These are phyloP conservation scores for Blastocladiella britannica DNA, from an alignment of 192 early-diverging fungal species.

Conservation along the genomic window DNA sequence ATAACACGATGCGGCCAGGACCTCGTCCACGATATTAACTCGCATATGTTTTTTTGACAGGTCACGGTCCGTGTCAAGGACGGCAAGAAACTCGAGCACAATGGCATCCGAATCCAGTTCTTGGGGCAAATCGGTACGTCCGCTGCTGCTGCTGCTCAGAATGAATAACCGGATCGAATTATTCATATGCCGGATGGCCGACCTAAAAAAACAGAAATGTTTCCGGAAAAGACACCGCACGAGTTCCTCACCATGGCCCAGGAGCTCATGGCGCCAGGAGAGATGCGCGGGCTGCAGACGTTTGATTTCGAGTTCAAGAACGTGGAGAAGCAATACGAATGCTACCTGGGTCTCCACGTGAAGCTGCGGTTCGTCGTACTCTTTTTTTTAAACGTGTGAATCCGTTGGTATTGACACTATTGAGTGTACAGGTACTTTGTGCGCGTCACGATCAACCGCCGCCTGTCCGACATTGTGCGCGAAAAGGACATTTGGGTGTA, in stretches of 20 bases:
- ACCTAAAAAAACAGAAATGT: neutral
- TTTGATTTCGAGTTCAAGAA: conserved; percentile 98
- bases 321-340: conserved; percentile 98
- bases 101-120: conserved; percentile 97
- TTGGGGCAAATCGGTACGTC: conserved; percentile 79
- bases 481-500: conserved; percentile 98
- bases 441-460: conserved; percentile 66
- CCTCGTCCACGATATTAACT: too few species aligned
- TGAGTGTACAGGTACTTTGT: conserved; percentile 60
- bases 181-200: too few species aligned
- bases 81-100: conserved; percentile 89
- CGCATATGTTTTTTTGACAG: too few species aligned
- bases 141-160: neutral
- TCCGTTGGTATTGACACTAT: neutral
- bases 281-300: conserved; percentile 52
- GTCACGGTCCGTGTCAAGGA: conserved; percentile 56
- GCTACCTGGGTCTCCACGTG: conserved; percentile 94
- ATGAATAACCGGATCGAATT: conserved; percentile 5
- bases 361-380: conserved; percentile 69
- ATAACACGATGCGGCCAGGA: too few species aligned
- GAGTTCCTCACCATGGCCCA: conserved; percentile 85
- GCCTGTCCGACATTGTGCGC: conserved; percentile 71
- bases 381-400: neutral
- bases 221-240: conserved; percentile 12
- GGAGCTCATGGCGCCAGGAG: conserved; percentile 85